phyloP scores from a whole-genome alignment of 306 rosid species.

The Luffa aegyptiaca region DNA sequence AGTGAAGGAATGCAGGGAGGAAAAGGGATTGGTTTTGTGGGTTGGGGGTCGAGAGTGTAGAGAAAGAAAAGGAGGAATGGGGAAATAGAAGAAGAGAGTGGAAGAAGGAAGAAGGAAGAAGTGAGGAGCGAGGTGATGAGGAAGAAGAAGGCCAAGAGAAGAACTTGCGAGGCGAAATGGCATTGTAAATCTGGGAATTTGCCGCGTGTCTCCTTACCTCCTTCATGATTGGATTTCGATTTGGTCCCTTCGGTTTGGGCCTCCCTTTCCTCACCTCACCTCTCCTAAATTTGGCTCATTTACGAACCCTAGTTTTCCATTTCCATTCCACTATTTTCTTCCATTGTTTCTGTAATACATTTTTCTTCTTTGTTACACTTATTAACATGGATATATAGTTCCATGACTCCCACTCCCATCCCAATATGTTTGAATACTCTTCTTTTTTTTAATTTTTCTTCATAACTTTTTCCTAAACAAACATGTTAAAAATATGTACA shows the following conservation, averaged over 20 bases:
- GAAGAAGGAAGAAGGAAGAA: neutral
- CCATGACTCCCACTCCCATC: no score
- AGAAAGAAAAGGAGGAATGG: neutral
- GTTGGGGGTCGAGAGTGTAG: neutral
- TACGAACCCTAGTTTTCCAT: neutral
- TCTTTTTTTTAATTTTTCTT: no score
- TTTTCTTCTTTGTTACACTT: no score
- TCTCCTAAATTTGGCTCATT: neutral
- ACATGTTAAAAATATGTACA: no score
- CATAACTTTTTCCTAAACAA: no score
- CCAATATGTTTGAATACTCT: no score
- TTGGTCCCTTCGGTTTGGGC: neutral
- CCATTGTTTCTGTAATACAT: no score
- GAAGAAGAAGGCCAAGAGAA: no score
- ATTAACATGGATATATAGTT: no score
- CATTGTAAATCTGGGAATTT: slow-evolving; percentile 7
- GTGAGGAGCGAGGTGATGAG: neutral
- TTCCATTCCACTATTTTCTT: no score
- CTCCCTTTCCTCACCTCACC: neutral
- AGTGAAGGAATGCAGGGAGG: neutral
- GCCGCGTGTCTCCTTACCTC: slow-evolving; percentile 2
- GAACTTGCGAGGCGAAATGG: neutral
- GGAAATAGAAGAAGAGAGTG: neutral
- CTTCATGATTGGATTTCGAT: neutral
- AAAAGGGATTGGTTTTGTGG: neutral